A percentile compares a stretch with the other conserved stretches of the same genome.
Conservation (phyloP, 148 eudicot genomes). For the Polygonum maritimum region DNA sequence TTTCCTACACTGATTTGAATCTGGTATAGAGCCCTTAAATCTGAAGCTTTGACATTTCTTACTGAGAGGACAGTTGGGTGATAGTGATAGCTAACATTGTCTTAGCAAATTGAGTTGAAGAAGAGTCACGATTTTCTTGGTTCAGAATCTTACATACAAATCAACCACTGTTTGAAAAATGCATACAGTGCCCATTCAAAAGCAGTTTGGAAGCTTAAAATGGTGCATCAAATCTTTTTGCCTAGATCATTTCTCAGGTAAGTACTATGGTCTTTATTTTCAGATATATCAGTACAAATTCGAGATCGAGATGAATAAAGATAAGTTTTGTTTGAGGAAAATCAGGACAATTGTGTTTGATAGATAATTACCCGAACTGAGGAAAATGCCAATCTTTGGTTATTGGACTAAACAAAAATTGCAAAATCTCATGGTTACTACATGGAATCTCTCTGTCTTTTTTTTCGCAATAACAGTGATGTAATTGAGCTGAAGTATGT, state of each 20-base stretch:
- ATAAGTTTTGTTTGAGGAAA: background rate
- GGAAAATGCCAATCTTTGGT: background rate
- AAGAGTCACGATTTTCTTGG: too few species aligned
- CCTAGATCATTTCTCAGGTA: conserved; percentile 44
- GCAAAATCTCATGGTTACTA: too few species aligned
- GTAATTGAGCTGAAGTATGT: background rate
- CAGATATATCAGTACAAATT: background rate
- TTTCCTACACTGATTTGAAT: conserved; percentile 4
- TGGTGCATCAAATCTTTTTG: background rate
- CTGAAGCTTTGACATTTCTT: background rate
- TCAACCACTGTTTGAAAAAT: too few species aligned
- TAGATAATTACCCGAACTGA: background rate
- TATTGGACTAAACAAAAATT: too few species aligned
- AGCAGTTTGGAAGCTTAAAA: background rate
- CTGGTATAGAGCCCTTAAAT: background rate
- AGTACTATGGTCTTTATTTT: background rate
- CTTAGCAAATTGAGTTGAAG: too few species aligned
- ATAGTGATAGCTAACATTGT: too few species aligned
- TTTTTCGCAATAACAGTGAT: background rate
- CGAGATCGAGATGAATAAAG: background rate
- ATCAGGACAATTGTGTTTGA: background rate
- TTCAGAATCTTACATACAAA: too few species aligned
- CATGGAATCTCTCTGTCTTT: background rate
- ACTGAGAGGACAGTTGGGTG: background rate
- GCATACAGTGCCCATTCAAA: too few species aligned